Evolutionary conservation across 495 filamentous ascomycete genomes (phyloP), one percentile per base, ranked within the genome.

Genomic region (Peziza echinospora): DNA sequence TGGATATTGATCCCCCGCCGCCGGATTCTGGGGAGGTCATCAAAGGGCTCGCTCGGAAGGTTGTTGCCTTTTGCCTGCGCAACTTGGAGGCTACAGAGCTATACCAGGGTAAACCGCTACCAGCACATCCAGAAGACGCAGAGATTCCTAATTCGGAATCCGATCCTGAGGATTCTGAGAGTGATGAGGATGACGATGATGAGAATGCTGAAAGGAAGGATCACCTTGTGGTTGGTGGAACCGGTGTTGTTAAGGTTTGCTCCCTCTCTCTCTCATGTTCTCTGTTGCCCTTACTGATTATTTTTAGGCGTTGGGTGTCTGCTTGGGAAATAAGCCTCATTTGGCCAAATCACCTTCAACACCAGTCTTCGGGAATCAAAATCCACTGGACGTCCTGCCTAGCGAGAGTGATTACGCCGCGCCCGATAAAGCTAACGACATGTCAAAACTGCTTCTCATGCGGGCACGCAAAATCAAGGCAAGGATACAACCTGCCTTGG

Each of bases 151-250:
- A n/a, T n/a, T 8, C n/a, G 8, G 26, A 34, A 8, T 34, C 26
- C 26, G 21, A 19, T 43, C n/a, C 41, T 11, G n/a, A 43, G 4
- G 41, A 19, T 23, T n/a, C n/a, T 11, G 41, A 43, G 1, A 23
- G n/a, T 22, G n/a, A 23, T 11, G n/a, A 41, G 22, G 49, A 47
- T 7, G 43, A 70, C 40, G 81, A 84, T 43, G 73, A 86, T 41
- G 71, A 71, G 34, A 64, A 66, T 37, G 58, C 60, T 11, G 64
- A 63, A 24, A 65, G 62, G 49, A 69, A 62, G 25, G 71, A 79
- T 23, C 73, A 94, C 57, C 93, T 96, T 62, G 84, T 96, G 30
- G 84, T 97, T 55, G 85, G 86, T 28, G 86, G 87, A 17, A 93
- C 86, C 0, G 89, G 87, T 49, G 82, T 97, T 0, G 89, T 93